Evolutionary conservation across 805 yeast species (phyloP).

Genomic region (Saccharomyces jurei): DNA sequence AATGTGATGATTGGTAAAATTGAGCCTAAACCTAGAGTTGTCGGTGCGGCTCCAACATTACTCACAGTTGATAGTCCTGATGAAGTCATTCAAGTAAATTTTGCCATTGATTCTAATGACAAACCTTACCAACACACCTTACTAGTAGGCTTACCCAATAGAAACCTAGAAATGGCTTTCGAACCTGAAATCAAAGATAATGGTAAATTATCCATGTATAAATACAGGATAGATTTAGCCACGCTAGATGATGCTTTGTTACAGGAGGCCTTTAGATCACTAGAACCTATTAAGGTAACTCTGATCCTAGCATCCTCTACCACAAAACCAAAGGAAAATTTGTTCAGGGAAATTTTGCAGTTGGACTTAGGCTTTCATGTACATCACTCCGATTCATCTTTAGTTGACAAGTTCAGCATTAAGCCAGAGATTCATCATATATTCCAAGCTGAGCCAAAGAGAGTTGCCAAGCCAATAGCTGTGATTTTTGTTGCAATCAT

Average conservation of each 20-base stretch:
- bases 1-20: slow-evolving; percentile 7
- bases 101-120: slow-evolving; percentile 10
- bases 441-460: slow-evolving; percentile 48
- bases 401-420: slow-evolving; percentile 29
- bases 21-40: neutral
- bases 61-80: slow-evolving; percentile 9
- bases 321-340: slow-evolving; percentile 7
- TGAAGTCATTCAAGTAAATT: slow-evolving; percentile 15
- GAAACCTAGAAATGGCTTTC: slow-evolving; percentile 17
- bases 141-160: slow-evolving; percentile 21
- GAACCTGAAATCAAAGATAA: slow-evolving; percentile 15
- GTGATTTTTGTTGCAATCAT: slow-evolving; percentile 41
- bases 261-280: slow-evolving; percentile 12
- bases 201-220: slow-evolving; percentile 12
- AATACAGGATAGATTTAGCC: slow-evolving; percentile 8
- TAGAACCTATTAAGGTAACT: slow-evolving; percentile 14
- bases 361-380: slow-evolving; percentile 6
- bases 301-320: slow-evolving; percentile 15
- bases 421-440: slow-evolving; percentile 56
- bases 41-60: neutral
- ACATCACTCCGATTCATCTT: slow-evolving; percentile 1
- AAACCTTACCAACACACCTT: slow-evolving; percentile 19
- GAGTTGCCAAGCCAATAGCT: slow-evolving; percentile 47
- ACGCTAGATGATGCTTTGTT: slow-evolving; percentile 12
- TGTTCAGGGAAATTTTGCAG: slow-evolving; percentile 16